Conservation (phyloP, 78 protist species). For the Chrysochromulina parva region DNA sequence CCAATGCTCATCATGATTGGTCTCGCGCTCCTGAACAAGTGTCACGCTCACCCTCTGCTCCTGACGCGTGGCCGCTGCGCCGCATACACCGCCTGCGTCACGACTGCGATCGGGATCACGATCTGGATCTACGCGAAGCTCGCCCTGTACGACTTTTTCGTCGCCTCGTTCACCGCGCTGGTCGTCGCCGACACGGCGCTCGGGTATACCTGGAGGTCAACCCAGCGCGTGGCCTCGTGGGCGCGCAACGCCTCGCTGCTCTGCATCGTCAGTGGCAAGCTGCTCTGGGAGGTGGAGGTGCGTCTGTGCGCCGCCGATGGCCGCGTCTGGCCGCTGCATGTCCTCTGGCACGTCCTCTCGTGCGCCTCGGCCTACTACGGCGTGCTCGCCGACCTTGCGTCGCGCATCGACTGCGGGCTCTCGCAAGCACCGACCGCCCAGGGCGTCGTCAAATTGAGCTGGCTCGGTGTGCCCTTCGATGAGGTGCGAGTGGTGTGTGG, state of each 20-base stretch:
- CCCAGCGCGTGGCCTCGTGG: neutral
- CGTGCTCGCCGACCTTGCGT: neutral
- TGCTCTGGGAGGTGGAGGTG: neutral
- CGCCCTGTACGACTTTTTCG: neutral
- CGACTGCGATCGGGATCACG: too few species aligned
- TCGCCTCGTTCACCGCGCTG: neutral
- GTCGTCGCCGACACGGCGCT: neutral
- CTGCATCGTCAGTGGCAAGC: neutral
- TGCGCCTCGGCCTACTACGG: neutral
- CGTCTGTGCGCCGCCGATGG: neutral
- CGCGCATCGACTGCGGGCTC: neutral
- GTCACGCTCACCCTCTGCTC: neutral
- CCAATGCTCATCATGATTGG: neutral
- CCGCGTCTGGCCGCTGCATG: neutral
- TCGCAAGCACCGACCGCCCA: neutral
- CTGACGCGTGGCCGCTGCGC: neutral
- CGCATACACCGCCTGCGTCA: neutral
- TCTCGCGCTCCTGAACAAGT: neutral
- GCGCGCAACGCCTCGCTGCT: neutral
- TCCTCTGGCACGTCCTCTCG: neutral
- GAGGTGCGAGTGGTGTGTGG: too few species aligned
- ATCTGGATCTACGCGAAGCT: neutral
- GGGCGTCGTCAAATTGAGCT: too few species aligned
- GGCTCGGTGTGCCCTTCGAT: too few species aligned
- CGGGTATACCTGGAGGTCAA: neutral